Conservation (phyloP, 23 red algal genomes). For the Chondrus crispus region DNA sequence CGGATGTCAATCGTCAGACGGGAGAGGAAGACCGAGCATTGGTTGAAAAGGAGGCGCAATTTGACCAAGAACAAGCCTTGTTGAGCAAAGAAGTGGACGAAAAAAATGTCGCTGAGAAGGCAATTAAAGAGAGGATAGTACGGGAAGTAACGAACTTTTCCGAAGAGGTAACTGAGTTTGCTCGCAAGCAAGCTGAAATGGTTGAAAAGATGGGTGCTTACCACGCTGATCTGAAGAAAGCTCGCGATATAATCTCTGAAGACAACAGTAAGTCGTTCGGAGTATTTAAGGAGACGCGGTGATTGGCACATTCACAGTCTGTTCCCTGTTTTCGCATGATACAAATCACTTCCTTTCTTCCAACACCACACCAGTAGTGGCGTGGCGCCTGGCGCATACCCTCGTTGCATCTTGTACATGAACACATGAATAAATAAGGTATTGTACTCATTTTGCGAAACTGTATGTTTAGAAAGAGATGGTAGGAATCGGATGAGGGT, state of each 20-base stretch:
- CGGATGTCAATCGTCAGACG: conserved; percentile 21
- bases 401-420: no score
- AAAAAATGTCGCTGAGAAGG: conserved; percentile 18
- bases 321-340: no score
- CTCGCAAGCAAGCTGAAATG: background rate
- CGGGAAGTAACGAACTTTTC: background rate
- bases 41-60: background rate
- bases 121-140: background rate
- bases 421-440: no score
- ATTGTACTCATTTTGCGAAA: no score
- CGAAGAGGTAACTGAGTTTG: background rate
- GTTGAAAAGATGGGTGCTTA: background rate
- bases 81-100: background rate
- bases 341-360: no score
- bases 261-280: no score
- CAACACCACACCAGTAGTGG: no score
- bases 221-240: background rate
- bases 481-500: no score
- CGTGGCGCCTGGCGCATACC: no score
- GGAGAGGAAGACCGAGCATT: conserved; percentile 21
- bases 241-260: background rate
- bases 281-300: no score
- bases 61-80: background rate
- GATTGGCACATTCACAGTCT: no score
- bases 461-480: no score